A percentile compares a stretch with the other conserved stretches of the same genome.
Conservation (phyloP, 2,329 filamentous ascomycete species). For the Penicillium verrucosum region DNA sequence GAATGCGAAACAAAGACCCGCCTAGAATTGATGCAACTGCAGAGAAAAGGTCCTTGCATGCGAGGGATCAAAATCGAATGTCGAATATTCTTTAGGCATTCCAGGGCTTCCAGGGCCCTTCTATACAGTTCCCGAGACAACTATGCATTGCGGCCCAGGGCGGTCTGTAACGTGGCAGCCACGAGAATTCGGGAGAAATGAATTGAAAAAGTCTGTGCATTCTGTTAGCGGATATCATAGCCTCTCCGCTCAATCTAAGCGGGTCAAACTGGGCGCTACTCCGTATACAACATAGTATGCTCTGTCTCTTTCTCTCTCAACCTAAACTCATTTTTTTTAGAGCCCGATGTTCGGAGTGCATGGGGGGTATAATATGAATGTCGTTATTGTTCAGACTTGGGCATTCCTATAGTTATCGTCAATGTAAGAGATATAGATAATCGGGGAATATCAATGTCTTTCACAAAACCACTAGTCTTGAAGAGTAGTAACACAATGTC, state of each 20-base stretch:
- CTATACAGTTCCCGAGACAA: slow-evolving; percentile 11
- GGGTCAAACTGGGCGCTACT: neutral
- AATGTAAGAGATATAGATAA: neutral
- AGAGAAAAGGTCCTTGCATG: neutral
- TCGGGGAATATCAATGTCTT: neutral
- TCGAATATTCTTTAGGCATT: slow-evolving; percentile 21
- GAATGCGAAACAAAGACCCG: neutral
- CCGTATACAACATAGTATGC: too few relatives aligned
- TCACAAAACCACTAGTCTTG: neutral
- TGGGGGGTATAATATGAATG: neutral
- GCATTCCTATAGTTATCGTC: neutral
- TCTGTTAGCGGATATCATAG: slow-evolving; percentile 2
- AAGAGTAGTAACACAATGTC: slow-evolving; percentile 1
- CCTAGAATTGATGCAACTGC: neutral
- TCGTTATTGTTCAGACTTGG: neutral
- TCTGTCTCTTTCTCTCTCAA: neutral
- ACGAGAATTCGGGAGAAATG: slow-evolving; percentile 25
- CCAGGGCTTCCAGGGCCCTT: slow-evolving; percentile 20
- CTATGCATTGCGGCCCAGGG: slow-evolving; percentile 2
- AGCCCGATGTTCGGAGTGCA: neutral
- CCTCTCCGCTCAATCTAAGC: slow-evolving; percentile 5
- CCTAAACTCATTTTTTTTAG: neutral
- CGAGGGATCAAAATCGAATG: neutral
- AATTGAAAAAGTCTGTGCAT: slow-evolving; percentile 5
- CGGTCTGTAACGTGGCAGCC: slow-evolving; percentile 34